Evolutionary conservation across 805 yeast species (phyloP), one percentile per base, ranked within the genome.

Genomic region (Isabelozyma gotoi): DNA sequence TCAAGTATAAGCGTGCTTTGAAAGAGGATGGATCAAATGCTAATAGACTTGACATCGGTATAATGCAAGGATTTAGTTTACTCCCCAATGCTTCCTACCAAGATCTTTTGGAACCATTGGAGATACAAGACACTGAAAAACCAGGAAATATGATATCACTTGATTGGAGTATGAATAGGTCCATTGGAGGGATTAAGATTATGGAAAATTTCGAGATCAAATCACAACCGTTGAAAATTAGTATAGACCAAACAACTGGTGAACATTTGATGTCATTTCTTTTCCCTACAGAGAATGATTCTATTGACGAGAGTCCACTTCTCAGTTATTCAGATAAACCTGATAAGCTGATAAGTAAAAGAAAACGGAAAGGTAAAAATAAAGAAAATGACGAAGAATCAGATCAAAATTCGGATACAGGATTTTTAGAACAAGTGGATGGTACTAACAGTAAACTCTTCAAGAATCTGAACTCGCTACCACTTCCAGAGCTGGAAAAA

Each of bases 111-210:
- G 71, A 57, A 42, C 74, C 75, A 2, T 44, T 53, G 18, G 44
- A 36, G 7, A 43, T 39, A 1, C 36, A 34, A 8, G 47, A 43
- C 1, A 39, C 18, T 7, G 33, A 32, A 1, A 41, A 38, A 16
- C 31, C 45, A 2, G 41, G 49, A 11, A 55, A 60, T 38, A 46
- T 72, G 33, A 49, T 72, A 6, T 51, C 56, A 3, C 62, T 68
- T 7, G 67, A 63, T 39, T 72, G 77, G 77, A 62, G 68, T 1
- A 67, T 72, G 71, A 67, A 68, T 46, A 50, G 70, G 15, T 52
- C 69, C 4, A 61, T 72, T 16, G 77, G 77, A 5, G 77, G 77
- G 0, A 71, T 72, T 43, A 62, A 60, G 44, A 20, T 36, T 11
- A 15, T 72, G 34, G 76, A 72, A 33, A 57, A 66, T 44, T 60